Evolutionary conservation across 2,329 filamentous ascomycete species (phyloP).

Genomic region (Dactylellina sp.): DNA sequence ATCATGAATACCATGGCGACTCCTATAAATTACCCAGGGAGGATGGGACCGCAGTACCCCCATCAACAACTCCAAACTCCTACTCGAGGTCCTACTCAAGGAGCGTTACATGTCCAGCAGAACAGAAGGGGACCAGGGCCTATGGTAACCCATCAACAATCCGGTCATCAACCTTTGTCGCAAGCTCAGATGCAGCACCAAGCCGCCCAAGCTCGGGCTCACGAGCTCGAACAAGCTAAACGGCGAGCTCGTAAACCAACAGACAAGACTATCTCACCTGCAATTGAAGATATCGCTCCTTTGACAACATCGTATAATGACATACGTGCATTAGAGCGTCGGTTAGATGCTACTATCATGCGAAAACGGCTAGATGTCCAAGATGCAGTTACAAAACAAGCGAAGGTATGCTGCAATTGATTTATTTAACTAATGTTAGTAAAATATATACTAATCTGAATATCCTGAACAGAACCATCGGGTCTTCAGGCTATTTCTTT

Average conservation of each 20-base stretch:
- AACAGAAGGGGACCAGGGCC: constrained; percentile 60
- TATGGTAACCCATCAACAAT: constrained; percentile 59
- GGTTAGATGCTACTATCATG: constrained; percentile 91
- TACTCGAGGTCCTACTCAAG: constrained; percentile 48
- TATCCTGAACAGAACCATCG: constrained; percentile 72
- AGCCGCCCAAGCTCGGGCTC: constrained; percentile 57
- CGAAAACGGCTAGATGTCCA: constrained; percentile 91
- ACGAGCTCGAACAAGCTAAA: constrained; percentile 73
- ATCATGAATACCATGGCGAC: constrained; percentile 53
- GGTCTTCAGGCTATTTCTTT: constrained; percentile 92
- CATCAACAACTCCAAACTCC: constrained; percentile 53
- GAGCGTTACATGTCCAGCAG: constrained; percentile 46
- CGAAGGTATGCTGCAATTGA: constrained; percentile 69
- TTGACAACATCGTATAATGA: constrained; percentile 85
- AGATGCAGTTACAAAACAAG: constrained; percentile 79
- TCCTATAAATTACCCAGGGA: constrained; percentile 55
- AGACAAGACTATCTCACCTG: constrained; percentile 93
- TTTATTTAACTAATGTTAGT: not conserved
- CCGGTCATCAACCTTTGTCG: constrained; percentile 55
- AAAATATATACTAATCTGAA: constrained; percentile 4
- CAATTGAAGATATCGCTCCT: constrained; percentile 82
- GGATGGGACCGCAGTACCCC: constrained; percentile 53
- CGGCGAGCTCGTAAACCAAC: constrained; percentile 89
- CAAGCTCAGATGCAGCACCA: constrained; percentile 59
- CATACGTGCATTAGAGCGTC: constrained; percentile 85